Evolutionary conservation across 177 flowering plant species (phyloP), one percentile per base, ranked within the genome.

Genomic region (Vitis hybrid): DNA sequence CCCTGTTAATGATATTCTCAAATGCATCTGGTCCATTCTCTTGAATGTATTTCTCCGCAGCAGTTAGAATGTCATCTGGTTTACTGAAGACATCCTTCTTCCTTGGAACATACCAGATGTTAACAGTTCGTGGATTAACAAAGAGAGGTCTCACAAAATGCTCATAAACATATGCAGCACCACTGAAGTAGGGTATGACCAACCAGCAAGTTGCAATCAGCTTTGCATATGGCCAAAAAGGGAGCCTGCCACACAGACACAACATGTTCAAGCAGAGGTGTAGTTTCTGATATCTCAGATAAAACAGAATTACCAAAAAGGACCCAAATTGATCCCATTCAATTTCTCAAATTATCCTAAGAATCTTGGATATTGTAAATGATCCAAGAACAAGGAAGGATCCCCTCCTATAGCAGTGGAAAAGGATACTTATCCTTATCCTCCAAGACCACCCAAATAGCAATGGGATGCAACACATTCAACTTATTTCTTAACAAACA

Each of bases 131-230:
- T 18, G 79, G 83, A 52, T 80, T 84, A 61, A 79, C 55, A 48
- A 75, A 72, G 52, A 80, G 13, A 57, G 91, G 89, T 68, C 91
- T 82, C 50, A 89, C 78, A 66, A 74, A 78, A 64, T 81, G 83
- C 51, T 86, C 82, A 67, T 89, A 89, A 13, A 86, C 89, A 79
- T 84, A 86, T 52, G 88, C 84, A 67, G 91, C 93, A 21, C 91
- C 93, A 72, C 81, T 80, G 79, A 87, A 84, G 83, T 85, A 85
- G 8, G 91, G 93, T 69, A 87, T 76, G 46, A 86, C 89, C 74
- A 89, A 73, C 91, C 89, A 86, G 79, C 86, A 87, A 14, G 85
- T 82, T 54, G 74, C 65, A 10, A 87, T 76, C 65, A 86, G 84
- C 83, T 86, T 89, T 19, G 84, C 80, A 72, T 87, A 87, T 24